A percentile compares a stretch with the other conserved stretches of the same genome.
Evolutionary conservation across 768 basidiomycete genomes (phyloP).

Genomic region (Nidularia sp.): DNA sequence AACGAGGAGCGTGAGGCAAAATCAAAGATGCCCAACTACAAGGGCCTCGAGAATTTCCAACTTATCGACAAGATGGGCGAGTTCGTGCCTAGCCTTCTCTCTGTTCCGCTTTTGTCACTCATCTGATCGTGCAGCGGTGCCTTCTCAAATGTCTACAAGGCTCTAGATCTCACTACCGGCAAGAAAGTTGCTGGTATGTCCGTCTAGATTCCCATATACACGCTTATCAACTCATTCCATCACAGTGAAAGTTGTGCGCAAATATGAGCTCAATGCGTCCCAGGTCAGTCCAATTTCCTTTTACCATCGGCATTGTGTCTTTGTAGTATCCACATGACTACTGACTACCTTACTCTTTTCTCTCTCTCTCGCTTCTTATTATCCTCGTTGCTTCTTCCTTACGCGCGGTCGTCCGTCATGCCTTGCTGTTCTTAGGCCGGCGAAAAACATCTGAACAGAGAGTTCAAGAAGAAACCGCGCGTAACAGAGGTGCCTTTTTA

Average conservation of each 20-base stretch:
- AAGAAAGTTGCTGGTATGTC: constrained; percentile 78
- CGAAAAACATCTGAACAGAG: constrained; percentile 88
- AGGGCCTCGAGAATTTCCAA: constrained; percentile 77
- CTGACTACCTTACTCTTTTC: constrained; percentile 15
- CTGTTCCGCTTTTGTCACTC: constrained; percentile 10
- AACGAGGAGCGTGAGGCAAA: constrained; percentile 72
- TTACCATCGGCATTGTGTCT: constrained; percentile 15
- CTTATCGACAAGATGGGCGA: constrained; percentile 90
- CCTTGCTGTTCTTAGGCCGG: constrained; percentile 55
- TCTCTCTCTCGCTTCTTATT: constrained; percentile 15
- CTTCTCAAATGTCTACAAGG: constrained; percentile 98
- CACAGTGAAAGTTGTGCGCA: constrained; percentile 90
- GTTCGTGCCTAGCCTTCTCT: constrained; percentile 44
- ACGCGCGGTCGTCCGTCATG: constrained; percentile 24
- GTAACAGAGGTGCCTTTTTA: constrained; percentile 85
- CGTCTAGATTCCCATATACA: constrained; percentile 5
- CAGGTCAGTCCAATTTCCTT: constrained; percentile 61
- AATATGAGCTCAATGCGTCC: constrained; percentile 84
- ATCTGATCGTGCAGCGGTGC: constrained; percentile 59
- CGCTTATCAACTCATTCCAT: constrained; percentile 12
- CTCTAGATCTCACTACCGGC: constrained; percentile 68
- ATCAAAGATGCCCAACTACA: constrained; percentile 79
- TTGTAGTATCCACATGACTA: constrained; percentile 14
- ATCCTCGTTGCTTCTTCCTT: constrained; percentile 14
- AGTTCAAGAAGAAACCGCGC: constrained; percentile 97